Base-by-base conservation (phyloP, 2,329 filamentous ascomycete genomes). In the Claviceps humidiphila region DNA sequence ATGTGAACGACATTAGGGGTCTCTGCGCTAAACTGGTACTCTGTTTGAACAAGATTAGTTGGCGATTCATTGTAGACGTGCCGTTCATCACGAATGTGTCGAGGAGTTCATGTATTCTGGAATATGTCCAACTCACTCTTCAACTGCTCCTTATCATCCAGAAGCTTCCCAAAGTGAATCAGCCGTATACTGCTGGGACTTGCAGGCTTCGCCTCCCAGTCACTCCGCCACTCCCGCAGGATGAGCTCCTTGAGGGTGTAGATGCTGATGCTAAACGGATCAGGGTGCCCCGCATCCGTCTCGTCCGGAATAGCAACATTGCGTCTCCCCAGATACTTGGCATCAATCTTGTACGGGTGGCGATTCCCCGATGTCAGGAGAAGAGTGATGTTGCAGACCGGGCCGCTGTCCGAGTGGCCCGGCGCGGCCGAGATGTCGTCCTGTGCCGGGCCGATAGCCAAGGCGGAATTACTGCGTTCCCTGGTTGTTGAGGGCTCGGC, bases 221-320 rank as follows among this genome's bases (percentile, higher is more conserved):
- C 88, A 60, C 83, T 84, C 59, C 89, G 78, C 91, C 91, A 97
- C 66, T 96, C 90, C 61, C 88, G 78, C 72, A 93, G 79, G 64
- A 97, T 95, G 63, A 96, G 73, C 71, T 96, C 89, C 69, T 96
- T 96, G 58, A 97, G 72, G 3, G 88, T 95, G 66, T 96, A 95
- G 49, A 95, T 85, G 59, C 87, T 95, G 69, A 97, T 89, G 64
- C 84, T 87, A 64, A 89, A 90, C 1, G 89, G 89, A 63, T 96
- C 89, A 57, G 79, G 76, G 55, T 69, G 74, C 37, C 81, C 82
- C 26, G 68, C 65, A 54, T 77, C 75, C 9, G 74, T 78, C 58
- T 78, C 69, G 37, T 84, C 83, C 20, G 88, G 84, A 1, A 93
- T 80, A 47, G 78, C 78, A 51, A 95, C 87, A 59, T 85, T 87